Base-by-base conservation (phyloP, 768 basidiomycete species). In the Suillus tomentosus region DNA sequence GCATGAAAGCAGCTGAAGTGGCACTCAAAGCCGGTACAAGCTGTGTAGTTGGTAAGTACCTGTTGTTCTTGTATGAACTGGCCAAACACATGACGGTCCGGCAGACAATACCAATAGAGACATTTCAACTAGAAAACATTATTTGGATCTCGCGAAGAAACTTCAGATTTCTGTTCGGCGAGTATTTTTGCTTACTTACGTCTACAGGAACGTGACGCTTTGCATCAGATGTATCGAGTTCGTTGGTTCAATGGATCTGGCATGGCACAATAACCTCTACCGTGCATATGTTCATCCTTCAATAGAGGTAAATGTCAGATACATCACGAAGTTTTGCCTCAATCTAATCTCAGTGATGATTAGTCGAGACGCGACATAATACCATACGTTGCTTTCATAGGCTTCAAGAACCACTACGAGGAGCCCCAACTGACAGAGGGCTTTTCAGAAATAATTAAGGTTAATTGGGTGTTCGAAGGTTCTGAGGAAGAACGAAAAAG, bases 51-150 rank as follows among this genome's bases (percentile, higher is more conserved):
- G 95, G 92, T 90, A 66, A 66, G 85, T 73, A n/a, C 6, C 13
- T 42, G 40, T n/a, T 37, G 22, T 7, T 19, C 37, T 8, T n/a
- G 40, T 63, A 22, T 45, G 53, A n/a, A 14, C n/a, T 42, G 62
- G 39, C 64, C 42, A 65, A 62, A 47, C 11, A 27, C 31, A 63
- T n/a, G 62, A 22, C 13, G 14, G 27, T 53, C 50, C 31, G 5
- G 40, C 47, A 95, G 95, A 98, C 73, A 97, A 96, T 73, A 97
- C 96, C n/a, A 96, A 96, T 74, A 86, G 94, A 13, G 85, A 95
- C 69, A 70, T 69, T 8, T 70, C 74, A 27, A 95, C 91, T 34
- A 83, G 96, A 57, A 85, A 85, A 65, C 74, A 80, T 54, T 98
- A 96, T 72, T 67, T 95, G 17, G 82, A 87, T 59, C 64, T 94